These are phyloP conservation scores for Opeltia flavorubescens DNA, from an alignment of 495 filamentous ascomycete species.

Conservation along the genomic window DNA sequence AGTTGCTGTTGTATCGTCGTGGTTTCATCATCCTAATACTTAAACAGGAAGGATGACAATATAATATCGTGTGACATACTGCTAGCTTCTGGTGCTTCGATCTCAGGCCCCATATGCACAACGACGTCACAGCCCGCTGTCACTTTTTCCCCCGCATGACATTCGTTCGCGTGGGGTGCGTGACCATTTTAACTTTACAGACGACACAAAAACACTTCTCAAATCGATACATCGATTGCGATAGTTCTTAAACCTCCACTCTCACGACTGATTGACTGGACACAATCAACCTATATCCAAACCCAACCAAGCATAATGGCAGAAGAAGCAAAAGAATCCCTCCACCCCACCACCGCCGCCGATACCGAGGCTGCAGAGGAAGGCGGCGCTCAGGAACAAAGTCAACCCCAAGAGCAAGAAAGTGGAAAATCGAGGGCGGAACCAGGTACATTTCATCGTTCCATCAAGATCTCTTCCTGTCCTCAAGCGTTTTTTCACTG, in stretches of 20 bases:
- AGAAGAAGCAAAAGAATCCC: not conserved
- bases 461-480: not conserved
- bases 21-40: too few species aligned
- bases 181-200: not conserved
- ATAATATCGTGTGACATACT: too few species aligned
- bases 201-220: not conserved
- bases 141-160: not conserved
- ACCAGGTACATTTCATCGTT: slow-evolving; percentile 1
- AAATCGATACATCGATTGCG: too few species aligned
- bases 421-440: not conserved
- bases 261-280: too few species aligned
- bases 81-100: too few species aligned
- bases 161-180: not conserved
- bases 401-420: not conserved
- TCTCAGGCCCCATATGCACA: too few species aligned
- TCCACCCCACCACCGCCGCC: not conserved
- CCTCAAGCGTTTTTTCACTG: too few species aligned
- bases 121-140: too few species aligned
- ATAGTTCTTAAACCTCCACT: too few species aligned
- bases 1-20: too few species aligned
- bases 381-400: not conserved
- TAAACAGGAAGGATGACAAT: too few species aligned
- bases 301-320: not conserved
- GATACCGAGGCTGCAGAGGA: not conserved
- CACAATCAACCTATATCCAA: not conserved